A percentile compares a stretch with the other conserved stretches of the same genome.
Conservation (phyloP, 805 yeast genomes). For the Ascoidea rubescens region DNA sequence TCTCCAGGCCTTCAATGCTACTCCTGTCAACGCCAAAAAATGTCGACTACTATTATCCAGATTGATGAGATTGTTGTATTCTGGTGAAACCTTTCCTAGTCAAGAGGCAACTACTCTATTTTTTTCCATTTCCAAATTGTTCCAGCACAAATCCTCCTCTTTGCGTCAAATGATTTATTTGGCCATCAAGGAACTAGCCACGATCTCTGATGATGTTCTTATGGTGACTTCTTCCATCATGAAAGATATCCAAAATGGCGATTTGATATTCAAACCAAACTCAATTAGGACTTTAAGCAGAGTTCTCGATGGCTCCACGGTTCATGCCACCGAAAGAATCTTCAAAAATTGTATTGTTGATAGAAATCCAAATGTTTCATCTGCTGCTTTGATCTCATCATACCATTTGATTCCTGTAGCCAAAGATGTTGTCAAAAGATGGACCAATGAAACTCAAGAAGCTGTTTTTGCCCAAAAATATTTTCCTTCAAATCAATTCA, state of each 20-base stretch:
- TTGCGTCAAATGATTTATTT: constrained; percentile 88
- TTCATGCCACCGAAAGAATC: constrained; percentile 84
- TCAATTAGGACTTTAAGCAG: constrained; percentile 87
- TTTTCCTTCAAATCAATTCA: constrained; percentile 20
- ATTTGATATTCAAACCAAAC: constrained; percentile 76
- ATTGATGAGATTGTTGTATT: constrained; percentile 65
- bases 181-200: constrained; percentile 82
- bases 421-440: constrained; percentile 82
- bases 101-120: constrained; percentile 87
- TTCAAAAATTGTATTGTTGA: constrained; percentile 90
- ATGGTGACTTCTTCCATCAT: constrained; percentile 97
- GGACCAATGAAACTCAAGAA: constrained; percentile 90
- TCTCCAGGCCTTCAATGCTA: constrained; percentile 79
- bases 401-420: constrained; percentile 85
- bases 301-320: constrained; percentile 81
- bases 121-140: constrained; percentile 86
- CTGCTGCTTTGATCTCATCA: constrained; percentile 89
- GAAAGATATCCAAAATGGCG: constrained; percentile 93
- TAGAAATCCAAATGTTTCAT: constrained; percentile 71
- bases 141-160: constrained; percentile 78
- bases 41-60: constrained; percentile 76
- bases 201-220: constrained; percentile 78
- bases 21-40: constrained; percentile 78
- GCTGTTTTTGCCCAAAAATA: constrained; percentile 49
- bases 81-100: constrained; percentile 78